A percentile compares a stretch with the other conserved stretches of the same genome.
These are phyloP conservation scores for Hanseniaspora valbyensis DNA, from an alignment of 805 yeast genomes.

Conservation along the genomic window DNA sequence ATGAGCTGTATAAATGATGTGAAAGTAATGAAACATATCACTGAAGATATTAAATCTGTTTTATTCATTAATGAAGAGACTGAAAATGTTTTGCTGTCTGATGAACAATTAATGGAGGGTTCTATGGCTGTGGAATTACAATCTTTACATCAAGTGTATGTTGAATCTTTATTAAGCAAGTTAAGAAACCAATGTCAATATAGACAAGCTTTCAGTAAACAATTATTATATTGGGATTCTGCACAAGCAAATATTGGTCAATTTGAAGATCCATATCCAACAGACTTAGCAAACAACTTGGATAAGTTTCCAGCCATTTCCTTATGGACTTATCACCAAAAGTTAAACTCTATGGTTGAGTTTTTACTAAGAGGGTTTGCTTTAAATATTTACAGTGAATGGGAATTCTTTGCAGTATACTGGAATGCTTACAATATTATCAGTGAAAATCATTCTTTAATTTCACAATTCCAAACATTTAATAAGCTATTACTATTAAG, in stretches of 20 bases:
- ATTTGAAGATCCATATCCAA: conserved; percentile 36
- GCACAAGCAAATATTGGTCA: conserved; percentile 65
- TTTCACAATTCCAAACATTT: conserved; percentile 25
- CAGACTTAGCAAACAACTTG: background rate
- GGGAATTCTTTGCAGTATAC: conserved; percentile 57
- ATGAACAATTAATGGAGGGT: background rate
- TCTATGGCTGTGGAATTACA: conserved; percentile 36
- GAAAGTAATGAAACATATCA: conserved; percentile 6
- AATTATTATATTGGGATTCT: conserved; percentile 58
- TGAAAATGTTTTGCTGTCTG: background rate
- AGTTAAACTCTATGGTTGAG: conserved; percentile 60
- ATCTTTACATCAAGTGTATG: conserved; percentile 28
- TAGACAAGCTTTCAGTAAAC: conserved; percentile 58
- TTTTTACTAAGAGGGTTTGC: conserved; percentile 66
- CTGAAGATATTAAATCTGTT: conserved; percentile 7
- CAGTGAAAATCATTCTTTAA: conserved; percentile 37
- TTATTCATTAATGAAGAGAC: conserved; percentile 7
- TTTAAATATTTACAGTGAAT: conserved; percentile 56
- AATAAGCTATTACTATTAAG: conserved; percentile 28
- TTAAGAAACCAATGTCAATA: conserved; percentile 71
- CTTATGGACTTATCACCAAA: conserved; percentile 54
- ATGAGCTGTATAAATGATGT: conserved; percentile 20
- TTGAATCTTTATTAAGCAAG: conserved; percentile 35
- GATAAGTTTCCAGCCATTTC: conserved; percentile 17
- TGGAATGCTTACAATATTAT: conserved; percentile 54